Evolutionary conservation across 2,329 filamentous ascomycete genomes (phyloP).

Genomic region (Aspergillus sp.): DNA sequence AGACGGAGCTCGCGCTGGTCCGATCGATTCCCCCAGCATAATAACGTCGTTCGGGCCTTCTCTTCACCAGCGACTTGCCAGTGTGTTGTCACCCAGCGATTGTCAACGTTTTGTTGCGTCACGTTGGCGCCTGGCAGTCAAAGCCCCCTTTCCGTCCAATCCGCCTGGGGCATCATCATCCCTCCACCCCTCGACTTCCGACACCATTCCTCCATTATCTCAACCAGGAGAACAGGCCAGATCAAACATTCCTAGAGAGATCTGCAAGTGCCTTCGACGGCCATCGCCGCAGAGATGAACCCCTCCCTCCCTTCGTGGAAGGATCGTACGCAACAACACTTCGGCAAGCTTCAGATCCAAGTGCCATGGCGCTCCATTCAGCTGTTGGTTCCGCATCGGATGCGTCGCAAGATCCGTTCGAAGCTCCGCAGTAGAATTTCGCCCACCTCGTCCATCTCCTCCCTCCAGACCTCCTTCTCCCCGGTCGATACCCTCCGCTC

Average conservation of each 20-base stretch:
- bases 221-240: background rate
- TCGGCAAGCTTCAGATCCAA: conserved; percentile 46
- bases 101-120: conserved; percentile 14
- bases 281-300: conserved; percentile 32
- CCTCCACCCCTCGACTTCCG: background rate
- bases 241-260: conserved; percentile 9
- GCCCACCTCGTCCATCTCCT: conserved; percentile 70
- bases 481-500: conserved; percentile 73
- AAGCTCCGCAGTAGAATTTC: conserved; percentile 66
- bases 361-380: conserved; percentile 52
- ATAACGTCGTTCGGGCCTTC: conserved; percentile 2
- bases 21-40: background rate
- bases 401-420: conserved; percentile 67
- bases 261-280: conserved; percentile 19
- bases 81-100: conserved; percentile 14
- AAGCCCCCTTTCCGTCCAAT: conserved; percentile 17
- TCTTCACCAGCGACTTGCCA: conserved; percentile 8
- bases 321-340: conserved; percentile 44
- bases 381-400: conserved; percentile 59
- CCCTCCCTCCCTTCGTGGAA: conserved; percentile 45
- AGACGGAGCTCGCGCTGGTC: conserved; percentile 20
- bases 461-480: conserved; percentile 78
- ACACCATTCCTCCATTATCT: background rate
- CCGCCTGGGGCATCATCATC: conserved; percentile 6
- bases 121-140: conserved; percentile 16